Evolutionary conservation across 2,329 filamentous ascomycete genomes (phyloP).

Genomic region (Aspergillus eucalypticola): DNA sequence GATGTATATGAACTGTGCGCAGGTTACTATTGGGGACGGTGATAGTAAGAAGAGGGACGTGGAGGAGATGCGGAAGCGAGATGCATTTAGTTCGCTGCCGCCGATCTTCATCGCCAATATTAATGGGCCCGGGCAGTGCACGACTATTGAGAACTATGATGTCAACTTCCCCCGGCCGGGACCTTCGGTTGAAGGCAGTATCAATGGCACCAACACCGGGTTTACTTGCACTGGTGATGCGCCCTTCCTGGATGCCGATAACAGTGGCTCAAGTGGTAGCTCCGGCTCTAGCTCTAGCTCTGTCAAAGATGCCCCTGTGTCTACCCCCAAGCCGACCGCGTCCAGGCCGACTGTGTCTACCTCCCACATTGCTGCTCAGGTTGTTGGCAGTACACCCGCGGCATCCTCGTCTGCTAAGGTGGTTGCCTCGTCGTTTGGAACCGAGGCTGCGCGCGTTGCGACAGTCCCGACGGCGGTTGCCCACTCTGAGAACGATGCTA

Average conservation of each 20-base stretch:
- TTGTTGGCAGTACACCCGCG: background rate
- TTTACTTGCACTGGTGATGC: conserved; percentile 36
- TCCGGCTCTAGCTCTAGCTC: background rate
- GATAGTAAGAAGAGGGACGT: background rate
- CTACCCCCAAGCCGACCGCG: no score
- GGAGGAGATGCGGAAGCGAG: conserved; percentile 14
- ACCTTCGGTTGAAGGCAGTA: conserved; percentile 48
- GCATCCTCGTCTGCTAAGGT: conserved; percentile 12
- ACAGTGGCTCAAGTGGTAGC: conserved; percentile 11
- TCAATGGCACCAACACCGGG: conserved; percentile 31
- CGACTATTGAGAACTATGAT: conserved; percentile 58
- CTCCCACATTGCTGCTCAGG: background rate
- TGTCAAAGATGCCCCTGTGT: background rate
- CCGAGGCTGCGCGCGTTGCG: background rate
- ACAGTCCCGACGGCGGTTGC: background rate
- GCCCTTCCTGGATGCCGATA: conserved; percentile 28
- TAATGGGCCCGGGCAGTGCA: conserved; percentile 54
- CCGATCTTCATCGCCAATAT: conserved; percentile 72
- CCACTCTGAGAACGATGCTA: background rate
- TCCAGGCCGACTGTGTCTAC: background rate
- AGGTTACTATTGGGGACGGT: conserved; percentile 58
- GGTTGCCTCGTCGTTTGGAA: conserved; percentile 20
- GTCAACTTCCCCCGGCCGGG: conserved; percentile 69
- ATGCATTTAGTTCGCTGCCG: conserved; percentile 53
- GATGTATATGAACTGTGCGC: conserved; percentile 85